Evolutionary conservation across 2,329 filamentous ascomycete species (phyloP).

Genomic region (Colletotrichum australisinense): DNA sequence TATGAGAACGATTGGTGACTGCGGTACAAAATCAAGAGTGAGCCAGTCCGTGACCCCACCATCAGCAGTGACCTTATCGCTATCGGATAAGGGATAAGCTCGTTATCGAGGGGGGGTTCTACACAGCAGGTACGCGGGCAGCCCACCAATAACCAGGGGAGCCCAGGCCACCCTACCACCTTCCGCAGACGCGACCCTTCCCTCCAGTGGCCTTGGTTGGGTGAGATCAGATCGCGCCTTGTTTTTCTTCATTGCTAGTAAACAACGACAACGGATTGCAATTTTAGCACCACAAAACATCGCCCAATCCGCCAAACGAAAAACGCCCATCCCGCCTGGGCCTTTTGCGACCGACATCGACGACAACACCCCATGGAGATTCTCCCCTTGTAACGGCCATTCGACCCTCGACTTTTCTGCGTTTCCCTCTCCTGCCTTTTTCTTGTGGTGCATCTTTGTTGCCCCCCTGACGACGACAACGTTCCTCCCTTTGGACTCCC

Average conservation of each 20-base stretch:
- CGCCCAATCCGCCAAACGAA: slow-evolving; percentile 28
- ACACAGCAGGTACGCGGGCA: not conserved
- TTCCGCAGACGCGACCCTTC: slow-evolving; percentile 24
- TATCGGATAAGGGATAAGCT: not conserved
- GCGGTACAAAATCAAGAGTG: slow-evolving; percentile 23
- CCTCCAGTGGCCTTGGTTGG: slow-evolving; percentile 29
- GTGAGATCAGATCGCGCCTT: slow-evolving; percentile 36
- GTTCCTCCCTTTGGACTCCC: not conserved
- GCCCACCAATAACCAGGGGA: slow-evolving; percentile 14
- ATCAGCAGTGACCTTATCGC: slow-evolving; percentile 27
- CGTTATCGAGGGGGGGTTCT: slow-evolving; percentile 16
- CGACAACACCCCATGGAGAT: slow-evolving; percentile 25
- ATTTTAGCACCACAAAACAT: slow-evolving; percentile 37
- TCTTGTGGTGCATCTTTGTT: slow-evolving; percentile 1
- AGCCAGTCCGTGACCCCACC: slow-evolving; percentile 27
- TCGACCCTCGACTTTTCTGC: slow-evolving; percentile 24
- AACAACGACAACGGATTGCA: slow-evolving; percentile 36
- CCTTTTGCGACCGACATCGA: slow-evolving; percentile 20
- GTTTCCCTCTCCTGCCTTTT: slow-evolving; percentile 3
- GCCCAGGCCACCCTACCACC: slow-evolving; percentile 22
- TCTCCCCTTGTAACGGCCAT: slow-evolving; percentile 19
- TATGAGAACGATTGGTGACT: slow-evolving; percentile 11
- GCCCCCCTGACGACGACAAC: slow-evolving; percentile 1
- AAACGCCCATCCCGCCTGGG: slow-evolving; percentile 32
- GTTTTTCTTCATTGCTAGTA: slow-evolving; percentile 37